Percentiles rank a stretch among this genome's conserved stretches.
Conservation (phyloP, 108 stramenopile species). For the Cyclostephanos tholiformis region DNA sequence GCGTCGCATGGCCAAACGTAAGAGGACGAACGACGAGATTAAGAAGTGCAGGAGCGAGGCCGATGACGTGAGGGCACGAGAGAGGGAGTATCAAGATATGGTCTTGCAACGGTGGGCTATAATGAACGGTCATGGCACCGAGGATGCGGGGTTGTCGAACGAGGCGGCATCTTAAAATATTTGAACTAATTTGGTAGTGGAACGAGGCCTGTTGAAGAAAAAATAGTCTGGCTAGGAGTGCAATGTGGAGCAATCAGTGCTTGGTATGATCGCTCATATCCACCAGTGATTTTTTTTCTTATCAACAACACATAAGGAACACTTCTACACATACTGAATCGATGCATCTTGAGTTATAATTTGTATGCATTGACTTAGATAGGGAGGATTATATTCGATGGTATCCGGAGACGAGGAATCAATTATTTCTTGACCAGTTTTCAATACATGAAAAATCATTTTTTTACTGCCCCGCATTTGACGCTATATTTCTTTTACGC, state of each 20-base stretch:
- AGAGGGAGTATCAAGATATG: constrained; percentile 67
- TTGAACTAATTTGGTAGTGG: not conserved
- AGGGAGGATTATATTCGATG: not conserved
- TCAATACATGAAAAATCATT: not conserved
- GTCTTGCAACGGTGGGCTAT: constrained; percentile 64
- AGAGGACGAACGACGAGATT: constrained; percentile 49
- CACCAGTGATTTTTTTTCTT: not conserved
- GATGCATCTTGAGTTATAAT: constrained; percentile 5
- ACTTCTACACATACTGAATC: not conserved
- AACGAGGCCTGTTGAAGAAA: not conserved
- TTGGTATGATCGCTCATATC: not conserved
- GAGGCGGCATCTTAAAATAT: constrained; percentile 7
- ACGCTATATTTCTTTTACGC: no score
- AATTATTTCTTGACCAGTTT: not conserved
- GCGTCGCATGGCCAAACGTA: constrained; percentile 73
- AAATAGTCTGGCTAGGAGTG: not conserved
- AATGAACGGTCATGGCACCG: constrained; percentile 30
- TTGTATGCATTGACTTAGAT: not conserved
- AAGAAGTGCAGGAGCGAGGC: constrained; percentile 54
- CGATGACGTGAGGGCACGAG: constrained; percentile 41
- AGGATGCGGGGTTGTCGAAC: constrained; percentile 7
- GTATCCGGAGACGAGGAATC: not conserved
- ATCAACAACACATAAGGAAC: not conserved
- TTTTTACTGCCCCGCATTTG: not conserved
- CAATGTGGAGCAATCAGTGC: not conserved